phyloP scores from a whole-genome alignment of 345 rosid genomes.

The Cardiospermum halicacabum region DNA sequence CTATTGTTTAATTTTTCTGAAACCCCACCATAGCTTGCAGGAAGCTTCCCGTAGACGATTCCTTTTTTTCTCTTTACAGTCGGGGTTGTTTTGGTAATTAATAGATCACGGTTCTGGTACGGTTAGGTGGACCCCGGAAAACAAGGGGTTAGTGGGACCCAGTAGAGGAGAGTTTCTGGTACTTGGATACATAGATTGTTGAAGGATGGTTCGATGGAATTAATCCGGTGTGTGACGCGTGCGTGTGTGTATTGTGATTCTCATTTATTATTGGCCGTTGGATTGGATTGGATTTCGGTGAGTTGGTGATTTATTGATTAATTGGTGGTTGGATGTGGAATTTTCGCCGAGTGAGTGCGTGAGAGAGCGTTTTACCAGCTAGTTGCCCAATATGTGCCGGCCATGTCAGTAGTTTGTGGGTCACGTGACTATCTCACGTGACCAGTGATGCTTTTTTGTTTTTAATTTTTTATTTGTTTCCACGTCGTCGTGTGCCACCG shows the following conservation, averaged over 20 bases:
- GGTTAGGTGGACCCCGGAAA: conserved; percentile 13
- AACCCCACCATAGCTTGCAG: conserved; percentile 2
- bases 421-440: no score
- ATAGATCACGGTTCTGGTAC: not conserved
- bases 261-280: not conserved
- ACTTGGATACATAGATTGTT: not conserved
- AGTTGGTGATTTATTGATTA: no score
- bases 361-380: no score
- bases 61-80: not conserved
- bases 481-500: conserved; percentile 9
- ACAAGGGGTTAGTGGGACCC: not conserved
- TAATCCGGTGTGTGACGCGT: conserved; percentile 18
- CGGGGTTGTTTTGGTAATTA: conserved; percentile 20
- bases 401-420: conserved; percentile 26
- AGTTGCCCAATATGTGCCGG: conserved; percentile 20
- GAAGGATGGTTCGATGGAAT: not conserved
- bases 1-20: conserved; percentile 4
- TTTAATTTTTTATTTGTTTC: conserved; percentile 11
- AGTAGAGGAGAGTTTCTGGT: not conserved
- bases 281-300: not conserved
- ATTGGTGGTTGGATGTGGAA: not conserved
- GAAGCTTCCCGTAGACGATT: conserved; percentile 21
- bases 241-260: not conserved
- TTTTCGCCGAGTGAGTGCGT: no score
- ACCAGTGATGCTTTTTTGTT: not conserved